These are phyloP conservation scores for Globisporangium uncinulatum DNA, from an alignment of 352 stramenopile species.

Conservation along the genomic window DNA sequence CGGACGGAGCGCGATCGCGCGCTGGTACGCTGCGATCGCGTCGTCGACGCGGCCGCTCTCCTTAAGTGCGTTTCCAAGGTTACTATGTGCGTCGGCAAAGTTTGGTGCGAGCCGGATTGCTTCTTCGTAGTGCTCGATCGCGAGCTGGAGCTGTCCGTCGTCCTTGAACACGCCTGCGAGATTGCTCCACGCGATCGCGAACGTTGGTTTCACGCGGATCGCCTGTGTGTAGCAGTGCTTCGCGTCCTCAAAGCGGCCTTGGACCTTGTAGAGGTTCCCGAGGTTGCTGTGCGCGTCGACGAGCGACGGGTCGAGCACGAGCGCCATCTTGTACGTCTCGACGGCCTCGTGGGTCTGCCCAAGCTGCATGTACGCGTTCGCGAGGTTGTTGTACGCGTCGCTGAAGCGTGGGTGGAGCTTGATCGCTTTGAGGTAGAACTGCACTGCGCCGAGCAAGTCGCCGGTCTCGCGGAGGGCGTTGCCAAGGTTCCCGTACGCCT, in stretches of 20 bases:
- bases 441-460: conserved; percentile 81
- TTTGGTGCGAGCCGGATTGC: conserved; percentile 76
- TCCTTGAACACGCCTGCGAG: conserved; percentile 91
- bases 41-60: conserved; percentile 64
- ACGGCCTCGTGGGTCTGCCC: conserved; percentile 86
- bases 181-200: conserved; percentile 91
- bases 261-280: conserved; percentile 91
- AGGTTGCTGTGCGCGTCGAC: conserved; percentile 94
- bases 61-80: conserved; percentile 82
- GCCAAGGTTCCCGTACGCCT: conserved; percentile 92
- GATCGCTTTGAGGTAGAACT: conserved; percentile 93
- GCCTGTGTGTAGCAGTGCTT: conserved; percentile 89
- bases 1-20: conserved; percentile 74
- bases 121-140: conserved; percentile 85
- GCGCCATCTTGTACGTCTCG: conserved; percentile 93
- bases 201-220: conserved; percentile 85
- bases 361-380: conserved; percentile 89
- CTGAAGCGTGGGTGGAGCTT: conserved; percentile 89
- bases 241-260: conserved; percentile 80
- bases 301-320: conserved; percentile 83
- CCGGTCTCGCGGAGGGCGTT: conserved; percentile 95
- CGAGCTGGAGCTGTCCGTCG: conserved; percentile 67
- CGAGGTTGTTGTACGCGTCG: conserved; percentile 92
- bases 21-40: conserved; percentile 83
- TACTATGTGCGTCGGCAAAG: conserved; percentile 85